phyloP scores from a whole-genome alignment of 768 basidiomycete species.

The Leucosporidium scottii region DNA sequence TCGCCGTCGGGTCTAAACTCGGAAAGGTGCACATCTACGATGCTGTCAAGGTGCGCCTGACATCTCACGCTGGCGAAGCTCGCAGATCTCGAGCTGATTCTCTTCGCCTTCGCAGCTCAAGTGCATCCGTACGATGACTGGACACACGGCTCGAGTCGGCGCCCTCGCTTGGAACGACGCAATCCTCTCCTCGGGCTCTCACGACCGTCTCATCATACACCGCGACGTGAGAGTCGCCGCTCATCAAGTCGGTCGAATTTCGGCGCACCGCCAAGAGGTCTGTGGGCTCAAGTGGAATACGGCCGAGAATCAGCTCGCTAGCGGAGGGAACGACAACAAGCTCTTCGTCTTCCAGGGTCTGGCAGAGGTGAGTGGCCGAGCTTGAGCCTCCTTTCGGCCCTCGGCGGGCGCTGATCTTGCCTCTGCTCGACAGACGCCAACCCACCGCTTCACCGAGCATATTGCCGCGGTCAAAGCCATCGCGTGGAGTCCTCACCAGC shows the following conservation, averaged over 20 bases:
- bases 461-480: slow-evolving; percentile 95
- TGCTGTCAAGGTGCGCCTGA: slow-evolving; percentile 49
- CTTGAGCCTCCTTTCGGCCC: too few relatives aligned
- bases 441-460: slow-evolving; percentile 95
- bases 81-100: too few relatives aligned
- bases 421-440: slow-evolving; percentile 45
- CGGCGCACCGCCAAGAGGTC: slow-evolving; percentile 68
- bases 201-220: slow-evolving; percentile 84
- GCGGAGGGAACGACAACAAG: slow-evolving; percentile 98
- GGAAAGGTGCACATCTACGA: slow-evolving; percentile 75
- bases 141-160: slow-evolving; percentile 83
- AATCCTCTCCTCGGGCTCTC: slow-evolving; percentile 79
- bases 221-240: slow-evolving; percentile 76
- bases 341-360: slow-evolving; percentile 71
- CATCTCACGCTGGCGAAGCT: too few relatives aligned
- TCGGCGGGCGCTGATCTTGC: too few relatives aligned
- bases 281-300: slow-evolving; percentile 91
- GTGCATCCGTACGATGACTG: slow-evolving; percentile 68
- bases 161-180: slow-evolving; percentile 89
- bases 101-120: too few relatives aligned
- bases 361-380: slow-evolving; percentile 45
- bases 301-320: slow-evolving; percentile 59
- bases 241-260: slow-evolving; percentile 57
- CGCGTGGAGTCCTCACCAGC: slow-evolving; percentile 94
- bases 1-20: slow-evolving; percentile 83